Conservation (phyloP, 2,329 filamentous ascomycete species). For the Botrytis deweyae region DNA sequence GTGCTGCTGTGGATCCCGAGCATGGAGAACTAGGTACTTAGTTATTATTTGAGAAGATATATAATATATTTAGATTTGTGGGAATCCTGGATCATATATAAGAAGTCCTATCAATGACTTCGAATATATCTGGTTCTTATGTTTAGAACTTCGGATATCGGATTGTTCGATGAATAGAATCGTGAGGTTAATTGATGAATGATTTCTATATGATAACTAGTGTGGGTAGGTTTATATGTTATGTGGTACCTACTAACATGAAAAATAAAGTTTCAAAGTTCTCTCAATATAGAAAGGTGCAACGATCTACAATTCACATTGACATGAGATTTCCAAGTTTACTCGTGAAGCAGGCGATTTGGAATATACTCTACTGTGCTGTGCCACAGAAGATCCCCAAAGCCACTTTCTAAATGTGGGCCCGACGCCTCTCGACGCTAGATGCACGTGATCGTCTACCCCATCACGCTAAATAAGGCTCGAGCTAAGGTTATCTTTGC, state of each 20-base stretch:
- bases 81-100: no score
- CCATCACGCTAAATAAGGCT: background rate
- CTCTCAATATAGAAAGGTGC: background rate
- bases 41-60: background rate
- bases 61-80: background rate
- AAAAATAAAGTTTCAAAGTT: background rate
- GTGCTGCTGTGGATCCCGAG: background rate
- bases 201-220: background rate
- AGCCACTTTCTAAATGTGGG: background rate
- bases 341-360: background rate
- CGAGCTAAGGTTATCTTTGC: constrained; percentile 9
- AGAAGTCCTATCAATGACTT: background rate
- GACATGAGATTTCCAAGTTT: no score
- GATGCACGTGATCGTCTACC: background rate
- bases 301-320: background rate
- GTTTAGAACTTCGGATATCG: background rate
- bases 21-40: background rate
- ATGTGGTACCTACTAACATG: background rate
- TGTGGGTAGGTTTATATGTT: background rate
- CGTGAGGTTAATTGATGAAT: background rate
- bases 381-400: background rate
- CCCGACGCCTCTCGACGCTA: background rate
- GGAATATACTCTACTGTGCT: background rate
- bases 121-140: background rate
- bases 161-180: background rate